Evolutionary conservation across 2,329 filamentous ascomycete genomes (phyloP).

Genomic region (Sporothrix pallida): DNA sequence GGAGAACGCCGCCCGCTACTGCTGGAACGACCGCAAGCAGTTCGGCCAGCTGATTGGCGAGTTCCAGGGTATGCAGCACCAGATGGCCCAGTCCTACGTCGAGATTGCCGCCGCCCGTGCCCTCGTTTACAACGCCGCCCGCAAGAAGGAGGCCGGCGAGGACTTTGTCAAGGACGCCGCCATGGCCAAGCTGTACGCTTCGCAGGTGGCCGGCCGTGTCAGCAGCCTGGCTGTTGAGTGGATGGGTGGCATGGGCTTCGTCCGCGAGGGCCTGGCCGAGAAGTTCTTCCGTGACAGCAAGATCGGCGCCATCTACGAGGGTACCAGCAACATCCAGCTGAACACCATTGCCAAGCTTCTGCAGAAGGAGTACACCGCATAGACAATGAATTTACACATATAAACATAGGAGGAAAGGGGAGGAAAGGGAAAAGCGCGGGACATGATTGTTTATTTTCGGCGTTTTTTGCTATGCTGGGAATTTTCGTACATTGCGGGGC

Average conservation of each 20-base stretch:
- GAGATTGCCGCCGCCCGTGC: constrained; percentile 92
- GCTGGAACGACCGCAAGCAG: constrained; percentile 98
- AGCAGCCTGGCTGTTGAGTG: constrained; percentile 89
- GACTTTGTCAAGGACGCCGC: constrained; percentile 95
- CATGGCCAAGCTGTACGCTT: constrained; percentile 96
- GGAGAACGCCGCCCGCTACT: constrained; percentile 92
- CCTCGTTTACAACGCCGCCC: constrained; percentile 91
- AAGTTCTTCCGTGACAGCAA: constrained; percentile 98
- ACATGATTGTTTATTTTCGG: constrained; percentile 16
- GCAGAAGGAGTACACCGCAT: constrained; percentile 64
- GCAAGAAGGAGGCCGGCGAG: constrained; percentile 97
- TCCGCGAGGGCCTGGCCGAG: constrained; percentile 93
- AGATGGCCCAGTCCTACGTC: constrained; percentile 93
- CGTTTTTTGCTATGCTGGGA: constrained; percentile 24
- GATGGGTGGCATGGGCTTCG: constrained; percentile 99
- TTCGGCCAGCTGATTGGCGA: constrained; percentile 92
- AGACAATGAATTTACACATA: not conserved
- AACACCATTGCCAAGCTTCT: constrained; percentile 69
- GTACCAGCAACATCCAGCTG: constrained; percentile 77
- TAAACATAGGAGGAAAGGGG: not conserved
- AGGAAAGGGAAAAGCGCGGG: constrained; percentile 5
- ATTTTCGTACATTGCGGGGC: constrained; percentile 1
- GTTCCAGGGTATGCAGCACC: constrained; percentile 99
- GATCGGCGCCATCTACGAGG: constrained; percentile 98
- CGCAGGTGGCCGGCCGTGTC: constrained; percentile 88